Conservation (phyloP, 164 flowering plant species). For the Vitis rotundifolia region DNA sequence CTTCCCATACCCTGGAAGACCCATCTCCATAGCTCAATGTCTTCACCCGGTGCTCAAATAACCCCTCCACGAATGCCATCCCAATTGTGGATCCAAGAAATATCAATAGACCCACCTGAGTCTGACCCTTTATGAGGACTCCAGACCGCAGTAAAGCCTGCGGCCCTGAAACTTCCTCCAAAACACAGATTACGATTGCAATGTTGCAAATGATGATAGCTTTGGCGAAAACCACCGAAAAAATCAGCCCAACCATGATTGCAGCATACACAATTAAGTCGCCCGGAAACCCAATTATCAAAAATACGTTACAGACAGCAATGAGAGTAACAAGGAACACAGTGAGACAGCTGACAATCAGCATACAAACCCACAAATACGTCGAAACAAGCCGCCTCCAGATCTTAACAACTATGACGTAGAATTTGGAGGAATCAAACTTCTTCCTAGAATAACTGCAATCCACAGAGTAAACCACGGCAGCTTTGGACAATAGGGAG, state of each 20-base stretch:
- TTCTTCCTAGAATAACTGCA: conserved; percentile 69
- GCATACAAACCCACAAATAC: conserved; percentile 67
- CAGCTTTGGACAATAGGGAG: conserved; percentile 73
- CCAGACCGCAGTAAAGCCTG: conserved; percentile 76
- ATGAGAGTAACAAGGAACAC: conserved; percentile 63
- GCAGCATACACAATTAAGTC: conserved; percentile 65
- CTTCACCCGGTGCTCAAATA: conserved; percentile 97
- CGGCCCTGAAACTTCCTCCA: conserved; percentile 90
- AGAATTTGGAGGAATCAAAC: conserved; percentile 51
- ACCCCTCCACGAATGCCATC: conserved; percentile 85
- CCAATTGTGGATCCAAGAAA: conserved; percentile 91
- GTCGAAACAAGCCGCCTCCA: conserved; percentile 78
- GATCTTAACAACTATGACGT: conserved; percentile 40
- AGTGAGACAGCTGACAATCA: conserved; percentile 56
- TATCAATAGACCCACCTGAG: conserved; percentile 91
- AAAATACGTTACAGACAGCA: conserved; percentile 54
- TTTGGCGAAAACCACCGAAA: conserved; percentile 79
- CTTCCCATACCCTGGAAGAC: conserved; percentile 96
- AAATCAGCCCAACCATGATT: conserved; percentile 52
- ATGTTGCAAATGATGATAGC: conserved; percentile 74
- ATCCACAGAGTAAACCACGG: conserved; percentile 80
- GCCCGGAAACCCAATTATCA: conserved; percentile 47
- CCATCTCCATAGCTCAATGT: conserved; percentile 98
- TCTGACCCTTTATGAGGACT: conserved; percentile 75
- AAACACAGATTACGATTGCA: conserved; percentile 70